phyloP scores from a whole-genome alignment of 2,329 filamentous ascomycete species.

The Truncatella angustata region DNA sequence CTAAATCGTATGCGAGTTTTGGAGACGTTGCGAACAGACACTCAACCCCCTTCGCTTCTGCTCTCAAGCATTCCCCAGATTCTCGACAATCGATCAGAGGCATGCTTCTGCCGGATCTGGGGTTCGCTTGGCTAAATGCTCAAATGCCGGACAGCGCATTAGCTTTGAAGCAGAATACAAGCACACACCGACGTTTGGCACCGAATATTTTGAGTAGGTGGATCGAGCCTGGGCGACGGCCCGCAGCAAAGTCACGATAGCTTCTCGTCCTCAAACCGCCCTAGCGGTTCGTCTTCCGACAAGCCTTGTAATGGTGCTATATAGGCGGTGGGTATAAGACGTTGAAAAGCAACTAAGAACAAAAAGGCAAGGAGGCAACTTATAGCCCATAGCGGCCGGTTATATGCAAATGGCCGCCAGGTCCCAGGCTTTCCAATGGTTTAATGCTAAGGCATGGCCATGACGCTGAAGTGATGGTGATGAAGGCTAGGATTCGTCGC shows the following conservation, averaged over 20 bases:
- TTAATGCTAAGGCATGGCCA: too few relatives aligned
- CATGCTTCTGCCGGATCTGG: conserved; percentile 1
- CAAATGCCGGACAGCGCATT: background rate
- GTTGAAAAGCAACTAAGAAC: background rate
- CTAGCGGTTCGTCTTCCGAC: background rate
- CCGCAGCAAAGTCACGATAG: background rate
- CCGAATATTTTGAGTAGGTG: too few relatives aligned
- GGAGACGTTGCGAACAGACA: background rate
- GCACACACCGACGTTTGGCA: too few relatives aligned
- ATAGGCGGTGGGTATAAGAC: background rate
- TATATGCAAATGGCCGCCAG: background rate
- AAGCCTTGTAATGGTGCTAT: background rate
- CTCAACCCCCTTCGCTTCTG: background rate
- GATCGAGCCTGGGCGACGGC: too few relatives aligned
- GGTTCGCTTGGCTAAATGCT: conserved; percentile 4
- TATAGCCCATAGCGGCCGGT: background rate
- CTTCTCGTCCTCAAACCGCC: background rate
- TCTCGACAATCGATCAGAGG: background rate
- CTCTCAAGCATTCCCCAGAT: background rate
- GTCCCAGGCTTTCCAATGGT: too few relatives aligned
- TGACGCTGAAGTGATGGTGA: background rate
- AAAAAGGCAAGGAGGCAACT: background rate
- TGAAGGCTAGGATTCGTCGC: background rate
- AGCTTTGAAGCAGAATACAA: background rate
- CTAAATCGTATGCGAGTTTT: background rate